These are phyloP conservation scores for Pelargonium citronellum DNA, from an alignment of 441 rosid genomes.

Conservation along the genomic window DNA sequence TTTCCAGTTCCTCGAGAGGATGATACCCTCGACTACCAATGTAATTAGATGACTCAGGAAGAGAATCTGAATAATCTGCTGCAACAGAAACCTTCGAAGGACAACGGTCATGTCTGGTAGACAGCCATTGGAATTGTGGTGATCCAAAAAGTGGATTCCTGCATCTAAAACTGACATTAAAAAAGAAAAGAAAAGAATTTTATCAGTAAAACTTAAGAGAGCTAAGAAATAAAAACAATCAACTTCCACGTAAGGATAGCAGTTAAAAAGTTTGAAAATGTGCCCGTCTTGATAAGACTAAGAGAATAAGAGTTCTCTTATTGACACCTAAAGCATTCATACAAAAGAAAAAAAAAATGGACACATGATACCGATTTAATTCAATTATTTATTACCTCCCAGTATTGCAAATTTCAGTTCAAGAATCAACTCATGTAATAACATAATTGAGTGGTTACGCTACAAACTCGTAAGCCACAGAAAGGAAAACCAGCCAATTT, in stretches of 20 bases:
- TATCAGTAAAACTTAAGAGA: not conserved
- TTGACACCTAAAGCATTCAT: not conserved
- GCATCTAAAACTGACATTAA: slow-evolving; percentile 38
- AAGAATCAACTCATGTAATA: not conserved
- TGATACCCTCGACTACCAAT: slow-evolving; percentile 53
- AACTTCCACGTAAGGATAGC: not conserved
- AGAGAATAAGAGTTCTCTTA: slow-evolving; percentile 5
- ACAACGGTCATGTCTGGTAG: slow-evolving; percentile 48
- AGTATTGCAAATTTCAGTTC: not conserved
- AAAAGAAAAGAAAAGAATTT: not conserved
- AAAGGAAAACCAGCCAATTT: not conserved
- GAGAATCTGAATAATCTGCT: slow-evolving; percentile 86
- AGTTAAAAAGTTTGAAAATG: not conserved
- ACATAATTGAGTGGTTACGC: not conserved
- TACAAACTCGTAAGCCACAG: slow-evolving; percentile 1
- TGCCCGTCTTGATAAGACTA: not conserved
- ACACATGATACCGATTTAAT: not conserved
- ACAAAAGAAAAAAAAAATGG: not conserved
- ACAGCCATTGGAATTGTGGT: slow-evolving; percentile 45
- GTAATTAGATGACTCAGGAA: slow-evolving; percentile 75
- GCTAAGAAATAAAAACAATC: slow-evolving; percentile 3
- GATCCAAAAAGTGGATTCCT: slow-evolving; percentile 45
- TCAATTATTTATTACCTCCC: not conserved
- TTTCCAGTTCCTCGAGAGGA: slow-evolving; percentile 80
- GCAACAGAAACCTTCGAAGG: slow-evolving; percentile 79